Base-by-base conservation (phyloP, 441 rosid genomes). In the Adansonia rubrostipa region DNA sequence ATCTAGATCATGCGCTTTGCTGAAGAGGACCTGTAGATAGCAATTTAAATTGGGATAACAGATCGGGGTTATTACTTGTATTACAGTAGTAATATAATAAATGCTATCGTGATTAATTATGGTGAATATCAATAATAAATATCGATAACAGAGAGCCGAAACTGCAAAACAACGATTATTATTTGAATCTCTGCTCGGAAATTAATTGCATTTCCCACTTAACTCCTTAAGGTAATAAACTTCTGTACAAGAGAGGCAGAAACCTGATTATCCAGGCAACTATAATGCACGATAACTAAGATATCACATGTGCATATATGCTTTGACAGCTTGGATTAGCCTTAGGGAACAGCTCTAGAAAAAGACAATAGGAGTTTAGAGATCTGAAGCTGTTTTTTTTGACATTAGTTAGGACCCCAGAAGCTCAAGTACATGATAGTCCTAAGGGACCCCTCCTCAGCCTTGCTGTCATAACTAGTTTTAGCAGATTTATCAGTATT, bases 401-500 rank as follows among this genome's bases (percentile, higher is more conserved):
- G 47, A 19, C 22, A 75, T 65, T 36, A 78, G 45, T 81, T 65
- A 76, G 81, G 77, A 77, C 88, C 87, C 87, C 90, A 85, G 65
- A 82, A 82, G 81, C 86, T 80, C 75, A 84, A 82, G 74, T 72
- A 87, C 88, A 87, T 85, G 17, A 87, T 87, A 19, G 82, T 87
- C 73, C 90, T 24, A 20, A 87, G 85, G 2, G 88, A 82, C 19
- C 84, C 88, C 73, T 85, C 88, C 9, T 24, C 28, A 24, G 86
- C 79, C 68, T 65, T 14, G 48, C 13, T 40, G 8, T 67, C 70
- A 19, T 80, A 45, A 5, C 56, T 24, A 3, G 22, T 78, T 57
- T 53, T 36, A 63, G 74, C 73, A 60, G 77, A 9, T 9, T 28
- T 62, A 13, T 42, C 69, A 9, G 17, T 36, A 15, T 36, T 77